Evolutionary conservation across 2,329 filamentous ascomycete genomes (phyloP).

Genomic region (Clonostachys solani): DNA sequence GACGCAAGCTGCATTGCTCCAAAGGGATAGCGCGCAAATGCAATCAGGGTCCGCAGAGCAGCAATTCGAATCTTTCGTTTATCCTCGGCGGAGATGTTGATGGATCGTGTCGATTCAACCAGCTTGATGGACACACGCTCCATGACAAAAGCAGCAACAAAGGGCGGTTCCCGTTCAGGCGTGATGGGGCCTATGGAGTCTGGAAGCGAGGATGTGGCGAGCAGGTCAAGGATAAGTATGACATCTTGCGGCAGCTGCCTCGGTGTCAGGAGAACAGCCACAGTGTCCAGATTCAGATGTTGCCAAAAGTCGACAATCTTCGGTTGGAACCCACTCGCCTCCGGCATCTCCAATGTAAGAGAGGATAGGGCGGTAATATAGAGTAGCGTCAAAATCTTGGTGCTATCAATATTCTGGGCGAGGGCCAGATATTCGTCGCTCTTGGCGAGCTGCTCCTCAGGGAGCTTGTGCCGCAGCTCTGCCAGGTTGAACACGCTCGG

Average conservation of each 20-base stretch:
- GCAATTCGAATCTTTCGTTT: conserved; percentile 39
- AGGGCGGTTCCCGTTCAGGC: conserved; percentile 32
- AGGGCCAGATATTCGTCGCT: conserved; percentile 30
- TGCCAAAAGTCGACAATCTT: conserved; percentile 57
- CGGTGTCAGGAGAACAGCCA: conserved; percentile 62
- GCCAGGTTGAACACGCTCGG: conserved; percentile 57
- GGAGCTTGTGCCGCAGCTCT: conserved; percentile 47
- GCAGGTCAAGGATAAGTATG: conserved; percentile 57
- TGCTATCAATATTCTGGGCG: conserved; percentile 56
- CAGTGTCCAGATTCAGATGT: conserved; percentile 60
- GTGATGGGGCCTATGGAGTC: conserved; percentile 60
- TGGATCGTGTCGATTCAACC: conserved; percentile 43
- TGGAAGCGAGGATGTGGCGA: conserved; percentile 61
- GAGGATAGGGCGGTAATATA: conserved; percentile 59
- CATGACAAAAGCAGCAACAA: conserved; percentile 45
- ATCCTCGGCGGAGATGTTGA: conserved; percentile 27
- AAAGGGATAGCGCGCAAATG: conserved; percentile 58
- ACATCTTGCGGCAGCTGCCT: conserved; percentile 63
- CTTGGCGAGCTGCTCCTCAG: conserved; percentile 41
- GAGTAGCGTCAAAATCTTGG: conserved; percentile 62
- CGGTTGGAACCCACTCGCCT: conserved; percentile 15
- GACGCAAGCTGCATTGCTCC: conserved; percentile 62
- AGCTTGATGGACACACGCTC: conserved; percentile 61
- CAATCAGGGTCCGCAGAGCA: conserved; percentile 48
- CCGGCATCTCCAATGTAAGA: conserved; percentile 27